Evolutionary conservation across 164 flowering plant genomes (phyloP), one percentile per base, ranked within the genome.

Genomic region (Sedum album): DNA sequence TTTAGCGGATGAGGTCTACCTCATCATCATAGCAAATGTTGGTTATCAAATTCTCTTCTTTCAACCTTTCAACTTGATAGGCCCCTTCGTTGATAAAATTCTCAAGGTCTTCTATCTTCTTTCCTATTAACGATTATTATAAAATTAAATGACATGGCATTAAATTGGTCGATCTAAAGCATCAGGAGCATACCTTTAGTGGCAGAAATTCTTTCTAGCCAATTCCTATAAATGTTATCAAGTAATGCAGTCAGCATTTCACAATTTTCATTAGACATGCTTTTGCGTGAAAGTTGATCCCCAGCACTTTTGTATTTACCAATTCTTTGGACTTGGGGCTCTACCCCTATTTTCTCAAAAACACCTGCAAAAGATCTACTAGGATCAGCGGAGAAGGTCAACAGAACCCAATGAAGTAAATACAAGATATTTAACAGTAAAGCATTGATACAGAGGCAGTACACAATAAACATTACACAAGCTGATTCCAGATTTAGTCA

Each of bases 291-390:
- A 21, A 91, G 90, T 78, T 85, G 93, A 81, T 93, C 98, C 10
- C 97, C 98, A n/a, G 88, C 88, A 83, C 96, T 93, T 82, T 93
- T 93, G 63, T 89, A 93, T 78, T 91, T 93, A 39, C 98, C 98
- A 78, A 93, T 88, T 72, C 93, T 79, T 75, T 89, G 76, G 23
- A 91, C 81, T 81, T 90, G 93, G 36, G 98, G 94, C 75, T 91
- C 87, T 77, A 93, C 76, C 67, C 98, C 97, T 25, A 85, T 79
- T 74, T 89, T 89, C 81, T 93, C 97, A 65, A 93, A 73, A 61
- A 87, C 77, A 73, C 98, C 98, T 93, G 82, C 73, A 81, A 68
- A 68, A 67, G 7, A 68, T 57, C 33, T 57, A 10, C 62, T 57
- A 28, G 33, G 62, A 57, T 57, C 62, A 57, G 15, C 18, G 20